These are phyloP conservation scores for Yamadazyma jaroonii DNA, from an alignment of 1,139 yeast genomes.

Conservation along the genomic window DNA sequence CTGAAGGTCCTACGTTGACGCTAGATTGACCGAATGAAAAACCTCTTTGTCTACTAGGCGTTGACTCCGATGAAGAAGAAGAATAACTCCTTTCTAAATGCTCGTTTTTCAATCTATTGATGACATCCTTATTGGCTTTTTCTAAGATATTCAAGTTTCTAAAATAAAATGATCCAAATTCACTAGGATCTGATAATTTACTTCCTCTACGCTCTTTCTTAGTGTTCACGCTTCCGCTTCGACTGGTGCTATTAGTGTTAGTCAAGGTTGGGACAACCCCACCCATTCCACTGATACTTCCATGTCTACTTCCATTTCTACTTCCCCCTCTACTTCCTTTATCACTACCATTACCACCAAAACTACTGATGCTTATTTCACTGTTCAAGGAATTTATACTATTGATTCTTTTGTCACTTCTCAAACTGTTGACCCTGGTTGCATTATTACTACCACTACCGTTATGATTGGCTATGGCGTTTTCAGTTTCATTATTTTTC, in stretches of 20 bases:
- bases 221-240: conserved; percentile 10
- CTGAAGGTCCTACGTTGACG: neutral
- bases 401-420: conserved; percentile 6
- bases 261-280: conserved; percentile 4
- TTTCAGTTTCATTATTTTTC: conserved; percentile 6
- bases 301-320: conserved; percentile 9
- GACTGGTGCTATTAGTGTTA: conserved; percentile 5
- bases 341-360: conserved; percentile 8
- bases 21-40: conserved; percentile 25
- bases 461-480: neutral
- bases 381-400: conserved; percentile 10
- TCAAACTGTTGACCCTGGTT: conserved; percentile 3
- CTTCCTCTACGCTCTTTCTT: conserved; percentile 67
- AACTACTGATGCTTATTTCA: conserved; percentile 8
- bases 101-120: conserved; percentile 80
- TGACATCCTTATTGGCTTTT: conserved; percentile 90
- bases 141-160: conserved; percentile 87
- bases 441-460: conserved; percentile 5
- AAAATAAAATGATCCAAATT: conserved; percentile 92
- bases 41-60: conserved; percentile 40
- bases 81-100: conserved; percentile 58
- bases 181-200: conserved; percentile 69
- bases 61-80: conserved; percentile 42
- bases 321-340: conserved; percentile 9
- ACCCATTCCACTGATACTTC: conserved; percentile 7